Evolutionary conservation across 805 yeast species (phyloP).

Genomic region (Nakazawaea wyomingensis): DNA sequence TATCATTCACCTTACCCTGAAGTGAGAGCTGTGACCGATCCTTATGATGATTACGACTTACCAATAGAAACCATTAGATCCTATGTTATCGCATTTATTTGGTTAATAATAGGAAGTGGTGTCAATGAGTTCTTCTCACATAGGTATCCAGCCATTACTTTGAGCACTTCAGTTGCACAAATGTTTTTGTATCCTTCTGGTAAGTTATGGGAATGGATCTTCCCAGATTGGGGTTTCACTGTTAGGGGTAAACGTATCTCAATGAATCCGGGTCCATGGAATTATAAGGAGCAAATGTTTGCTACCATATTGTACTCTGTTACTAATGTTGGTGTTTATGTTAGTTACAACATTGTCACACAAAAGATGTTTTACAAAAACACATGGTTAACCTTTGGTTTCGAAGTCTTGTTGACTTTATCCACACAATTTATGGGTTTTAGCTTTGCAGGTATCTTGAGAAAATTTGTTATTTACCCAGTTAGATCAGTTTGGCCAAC

Average conservation of each 20-base stretch:
- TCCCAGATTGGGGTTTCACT: background rate
- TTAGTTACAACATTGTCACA: background rate
- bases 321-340: background rate
- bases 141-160: background rate
- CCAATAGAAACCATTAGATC: background rate
- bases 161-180: background rate
- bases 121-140: background rate
- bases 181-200: background rate
- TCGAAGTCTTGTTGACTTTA: background rate
- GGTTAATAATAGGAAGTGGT: background rate
- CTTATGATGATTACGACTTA: background rate
- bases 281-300: background rate
- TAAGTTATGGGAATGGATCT: background rate
- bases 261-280: background rate
- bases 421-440: background rate
- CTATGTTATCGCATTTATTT: background rate
- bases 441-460: background rate
- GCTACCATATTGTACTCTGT: background rate
- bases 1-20: background rate
- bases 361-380: background rate
- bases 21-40: background rate
- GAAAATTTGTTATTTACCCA: background rate
- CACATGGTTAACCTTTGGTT: background rate
- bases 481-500: background rate
- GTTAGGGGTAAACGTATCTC: background rate